Base-by-base conservation (phyloP, 345 rosid species). In the Ceriops decandra region DNA sequence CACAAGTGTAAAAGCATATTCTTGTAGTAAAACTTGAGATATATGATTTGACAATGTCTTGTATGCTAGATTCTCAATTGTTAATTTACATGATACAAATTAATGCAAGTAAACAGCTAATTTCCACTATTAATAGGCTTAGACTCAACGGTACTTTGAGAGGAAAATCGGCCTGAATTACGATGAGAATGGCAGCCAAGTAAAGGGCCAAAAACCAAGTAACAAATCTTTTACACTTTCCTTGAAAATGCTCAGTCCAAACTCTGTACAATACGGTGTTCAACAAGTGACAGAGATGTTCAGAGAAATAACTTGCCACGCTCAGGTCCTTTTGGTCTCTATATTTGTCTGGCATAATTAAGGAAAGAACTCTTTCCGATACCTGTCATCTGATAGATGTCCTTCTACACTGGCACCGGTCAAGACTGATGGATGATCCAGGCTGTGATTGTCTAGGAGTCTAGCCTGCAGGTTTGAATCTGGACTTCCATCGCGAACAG, bases 401-500 rank as follows among this genome's bases (percentile, higher is more conserved):
- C 82, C 87, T 60, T 70, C 68, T 57, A 74, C 27, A 38, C 68
- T 78, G 17, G 59, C 66, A 35, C 72, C 79, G 35, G 82, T 72
- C 28, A 67, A 63, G 77, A 80, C 84, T 52, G 85, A 80, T 65
- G 71, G 47, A 51, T 62, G 75, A 62, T 81, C 82, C 22, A 83
- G 79, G 61, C 63, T 74, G 67, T 60, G 80, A 79, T 79, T 81
- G 71, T 91, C 96, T 77, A 93, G 76, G 68, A 93, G 86, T 75
- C 97, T 86, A 63, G 87, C 87, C 66, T 88, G 91, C 78, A 93
- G 84, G 78, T 78, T 91, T 73, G 87, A 81, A 76, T 91, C 90
- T 71, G 90, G 68, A 74, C 82, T 82, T 58, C 70, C 82, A 67
- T 83, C 63, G 67, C 76, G 69, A 67, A 68, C 71, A 5, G 73